Base-by-base conservation (phyloP, 352 stramenopile genomes). In the Pythium dissotocum region DNA sequence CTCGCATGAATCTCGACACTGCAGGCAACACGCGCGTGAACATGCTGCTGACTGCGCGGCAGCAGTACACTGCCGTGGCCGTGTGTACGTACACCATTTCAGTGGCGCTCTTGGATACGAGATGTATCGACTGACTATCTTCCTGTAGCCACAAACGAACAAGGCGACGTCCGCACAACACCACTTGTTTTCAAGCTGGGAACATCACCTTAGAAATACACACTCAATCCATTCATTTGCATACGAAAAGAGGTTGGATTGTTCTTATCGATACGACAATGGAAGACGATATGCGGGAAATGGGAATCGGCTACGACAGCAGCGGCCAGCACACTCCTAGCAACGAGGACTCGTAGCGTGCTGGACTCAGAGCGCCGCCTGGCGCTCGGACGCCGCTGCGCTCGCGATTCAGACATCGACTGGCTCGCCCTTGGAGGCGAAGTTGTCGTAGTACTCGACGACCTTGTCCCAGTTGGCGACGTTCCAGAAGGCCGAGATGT, bases 401-500 rank as follows among this genome's bases (percentile, higher is more conserved):
- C 18, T 24, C 36, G 70, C 76, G 65, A 67, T 85, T 95, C 82
- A 95, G 67, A 95, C 78, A 52, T 93, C 82, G 55, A 97, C 89
- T 36, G 88, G 71, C 80, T 93, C 88, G 60, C 80, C 77, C 79
- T 94, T 89, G 16, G 83, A 91, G 59, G 89, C 89, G 72, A 94
- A 96, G 21, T 94, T 70, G 81, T 96, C 88, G 76, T 97, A 97
- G 87, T 96, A 95, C 75, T 96, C 81, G 26, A 92, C 88, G 48
- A 97, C 93, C 82, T 95, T 93, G 78, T 96, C 87, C 90, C 90
- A 98, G 88, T 98, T 97, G 74, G 91, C 95, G 67, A 99, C 94
- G 85, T 99, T 99, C 97, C 97, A 99, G 83, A 97, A 99, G 69
- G 96, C 97, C 55, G 87, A 90, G 70, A 99, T 98, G 91, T 99